phyloP scores from a whole-genome alignment of 495 filamentous ascomycete genomes.

The Podospora appendiculata region DNA sequence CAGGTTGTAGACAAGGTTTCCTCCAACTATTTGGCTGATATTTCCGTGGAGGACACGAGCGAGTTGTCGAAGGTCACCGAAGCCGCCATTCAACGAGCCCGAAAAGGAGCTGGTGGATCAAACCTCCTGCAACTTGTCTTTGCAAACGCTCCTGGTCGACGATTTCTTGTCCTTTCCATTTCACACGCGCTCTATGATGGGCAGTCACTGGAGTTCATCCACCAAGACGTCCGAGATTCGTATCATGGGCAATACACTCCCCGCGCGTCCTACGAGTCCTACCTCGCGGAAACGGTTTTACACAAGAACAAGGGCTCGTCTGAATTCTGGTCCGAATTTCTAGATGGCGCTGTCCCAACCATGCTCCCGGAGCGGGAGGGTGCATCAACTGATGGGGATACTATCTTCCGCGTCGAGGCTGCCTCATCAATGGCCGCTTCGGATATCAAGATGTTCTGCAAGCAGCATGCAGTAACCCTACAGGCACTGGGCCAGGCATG shows the following conservation, averaged over 20 bases:
- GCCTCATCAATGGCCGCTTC: conserved; percentile 27
- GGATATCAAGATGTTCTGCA: conserved; percentile 46
- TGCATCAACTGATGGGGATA: not conserved
- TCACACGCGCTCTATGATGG: conserved; percentile 79
- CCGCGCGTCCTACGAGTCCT: conserved; percentile 37
- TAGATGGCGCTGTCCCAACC: conserved; percentile 39
- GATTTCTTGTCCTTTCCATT: conserved; percentile 59
- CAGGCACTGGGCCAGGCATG: conserved; percentile 60
- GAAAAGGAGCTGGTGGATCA: conserved; percentile 11
- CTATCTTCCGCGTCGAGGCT: conserved; percentile 38
- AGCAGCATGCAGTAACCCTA: conserved; percentile 46
- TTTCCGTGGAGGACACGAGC: conserved; percentile 10
- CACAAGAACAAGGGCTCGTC: conserved; percentile 28
- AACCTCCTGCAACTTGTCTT: conserved; percentile 36
- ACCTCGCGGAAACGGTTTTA: conserved; percentile 39
- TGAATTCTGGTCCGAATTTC: conserved; percentile 53
- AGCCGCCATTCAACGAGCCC: conserved; percentile 20
- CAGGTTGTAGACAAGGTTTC: conserved; percentile 48
- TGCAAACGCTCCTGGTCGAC: conserved; percentile 21
- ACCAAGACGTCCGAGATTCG: conserved; percentile 54
- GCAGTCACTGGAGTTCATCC: conserved; percentile 58
- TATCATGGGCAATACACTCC: conserved; percentile 37
- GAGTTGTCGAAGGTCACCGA: conserved; percentile 21
- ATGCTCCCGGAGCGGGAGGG: conserved; percentile 19
- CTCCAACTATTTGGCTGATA: conserved; percentile 4